Conservation (phyloP, 176 grass and related monocot genomes). For the Sorghum bicolor region DNA sequence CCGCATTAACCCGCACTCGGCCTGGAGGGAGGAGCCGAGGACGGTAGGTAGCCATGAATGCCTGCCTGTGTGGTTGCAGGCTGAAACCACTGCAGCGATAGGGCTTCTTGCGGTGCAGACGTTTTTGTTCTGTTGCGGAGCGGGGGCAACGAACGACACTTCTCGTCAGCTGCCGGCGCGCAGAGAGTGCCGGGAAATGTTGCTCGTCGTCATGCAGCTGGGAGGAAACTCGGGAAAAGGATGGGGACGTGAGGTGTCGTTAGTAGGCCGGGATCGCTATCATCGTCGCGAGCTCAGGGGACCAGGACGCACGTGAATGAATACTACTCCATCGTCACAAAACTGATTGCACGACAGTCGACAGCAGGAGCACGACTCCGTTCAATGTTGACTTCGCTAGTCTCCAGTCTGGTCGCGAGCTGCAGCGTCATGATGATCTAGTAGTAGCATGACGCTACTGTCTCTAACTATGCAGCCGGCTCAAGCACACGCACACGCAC, state of each 20-base stretch:
- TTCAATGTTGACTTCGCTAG: not conserved
- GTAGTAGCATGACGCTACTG: too few species aligned
- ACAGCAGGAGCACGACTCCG: too few species aligned
- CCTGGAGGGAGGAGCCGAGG: not conserved
- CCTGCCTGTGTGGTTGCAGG: too few species aligned
- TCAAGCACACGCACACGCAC: not conserved
- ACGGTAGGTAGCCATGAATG: slow-evolving; percentile 12
- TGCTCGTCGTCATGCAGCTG: not conserved
- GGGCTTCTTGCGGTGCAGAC: not conserved
- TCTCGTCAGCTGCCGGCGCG: not conserved
- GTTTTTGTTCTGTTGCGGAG: not conserved
- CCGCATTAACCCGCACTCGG: slow-evolving; percentile 8
- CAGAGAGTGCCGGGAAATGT: not conserved
- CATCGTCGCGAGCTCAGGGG: not conserved
- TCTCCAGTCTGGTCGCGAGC: not conserved
- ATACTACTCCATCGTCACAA: not conserved
- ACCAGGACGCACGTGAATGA: not conserved
- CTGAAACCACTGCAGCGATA: not conserved
- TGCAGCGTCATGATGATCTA: not conserved
- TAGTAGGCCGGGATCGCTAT: not conserved
- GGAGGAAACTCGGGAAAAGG: not conserved
- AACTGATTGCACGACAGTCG: not conserved
- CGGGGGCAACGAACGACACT: not conserved
- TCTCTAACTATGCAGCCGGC: not conserved
- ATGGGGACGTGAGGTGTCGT: too few species aligned